Conservation (phyloP, 1,284 basidiomycete species). For the Fomitopsis palustris region DNA sequence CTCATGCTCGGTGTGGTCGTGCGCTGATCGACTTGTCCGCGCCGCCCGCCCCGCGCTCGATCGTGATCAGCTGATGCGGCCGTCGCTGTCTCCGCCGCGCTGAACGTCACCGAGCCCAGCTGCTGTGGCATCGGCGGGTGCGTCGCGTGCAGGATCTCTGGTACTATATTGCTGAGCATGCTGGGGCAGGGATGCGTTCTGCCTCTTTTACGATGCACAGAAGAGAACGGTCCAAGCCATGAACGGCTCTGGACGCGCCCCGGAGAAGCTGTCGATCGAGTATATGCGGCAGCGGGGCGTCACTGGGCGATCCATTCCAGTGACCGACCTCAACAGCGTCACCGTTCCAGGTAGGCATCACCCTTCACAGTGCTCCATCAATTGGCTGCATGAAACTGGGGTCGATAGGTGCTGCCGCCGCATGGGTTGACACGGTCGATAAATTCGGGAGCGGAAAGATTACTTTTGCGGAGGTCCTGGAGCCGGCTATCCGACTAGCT, state of each 20-base stretch:
- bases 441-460: conserved; percentile 83
- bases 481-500: conserved; percentile 81
- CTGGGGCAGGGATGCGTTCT: conserved; percentile 77
- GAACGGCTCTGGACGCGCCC: conserved; percentile 86
- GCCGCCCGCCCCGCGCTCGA: background rate
- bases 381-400: background rate
- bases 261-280: conserved; percentile 76
- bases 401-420: conserved; percentile 76
- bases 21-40: background rate
- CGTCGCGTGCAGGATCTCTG: conserved; percentile 15
- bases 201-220: conserved; percentile 85
- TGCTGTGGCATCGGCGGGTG: conserved; percentile 82
- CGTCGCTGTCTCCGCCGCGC: conserved; percentile 80
- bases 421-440: conserved; percentile 89
- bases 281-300: conserved; percentile 71
- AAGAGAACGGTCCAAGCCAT: conserved; percentile 78
- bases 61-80: conserved; percentile 58
- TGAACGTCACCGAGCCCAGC: conserved; percentile 86
- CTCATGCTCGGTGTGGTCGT: background rate
- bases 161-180: background rate
- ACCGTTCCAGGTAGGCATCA: conserved; percentile 78
- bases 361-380: background rate
- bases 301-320: conserved; percentile 62
- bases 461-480: conserved; percentile 78
- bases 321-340: conserved; percentile 79